Base-by-base conservation (phyloP, 345 rosid genomes). In the Cardamine occulta region DNA sequence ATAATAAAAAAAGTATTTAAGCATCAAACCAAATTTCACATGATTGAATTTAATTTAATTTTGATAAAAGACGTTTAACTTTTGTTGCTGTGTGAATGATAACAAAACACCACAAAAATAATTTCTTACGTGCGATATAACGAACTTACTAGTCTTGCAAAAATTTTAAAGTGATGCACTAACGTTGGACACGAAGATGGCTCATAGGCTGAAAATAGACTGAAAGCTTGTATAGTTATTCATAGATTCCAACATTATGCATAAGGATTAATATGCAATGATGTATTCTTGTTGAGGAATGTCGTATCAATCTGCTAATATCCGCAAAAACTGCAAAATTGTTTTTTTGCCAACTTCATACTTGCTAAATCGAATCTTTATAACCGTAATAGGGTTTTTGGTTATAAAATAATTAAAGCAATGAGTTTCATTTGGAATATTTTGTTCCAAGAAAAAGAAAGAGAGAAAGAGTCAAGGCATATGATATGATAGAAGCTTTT, bases 401-500 rank as follows among this genome's bases (percentile, higher is more conserved):
- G 23, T 21, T 13, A 60, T 35, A 32, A 13, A 24, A 44, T 54
- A 24, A 17, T 17, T 15, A 26, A 26, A 64, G 13, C 29, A 63
- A 45, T 47, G 35, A 63, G 34, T 44, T 77, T 55, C 24, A 47
- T 63, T 70, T 24, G 35, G 53, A 76, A 70, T 55, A 64, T 48
- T 10, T 10, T 48, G 28, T 35, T 64, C 40, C 12, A 65, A 18
- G 17, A 37, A 65, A 51, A 72, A 56, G 6, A 64, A 70, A 48
- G 29, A 24, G 62, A 49, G 37, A 64, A 51, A 71, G 63, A 68
- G 47, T 21, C 17, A 18, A 58, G 57, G 57, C 48, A 66, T 71
- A 59, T 58, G 81, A 57, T 51, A 66, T 78, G 81, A 78, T 78
- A 66, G 74, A 66, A 72, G 77, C 77, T 78, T 78, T 72, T 72